Evolutionary conservation across 2,329 filamentous ascomycete genomes (phyloP), one percentile per base, ranked within the genome.

Genomic region (Aquanectria penicillioides): DNA sequence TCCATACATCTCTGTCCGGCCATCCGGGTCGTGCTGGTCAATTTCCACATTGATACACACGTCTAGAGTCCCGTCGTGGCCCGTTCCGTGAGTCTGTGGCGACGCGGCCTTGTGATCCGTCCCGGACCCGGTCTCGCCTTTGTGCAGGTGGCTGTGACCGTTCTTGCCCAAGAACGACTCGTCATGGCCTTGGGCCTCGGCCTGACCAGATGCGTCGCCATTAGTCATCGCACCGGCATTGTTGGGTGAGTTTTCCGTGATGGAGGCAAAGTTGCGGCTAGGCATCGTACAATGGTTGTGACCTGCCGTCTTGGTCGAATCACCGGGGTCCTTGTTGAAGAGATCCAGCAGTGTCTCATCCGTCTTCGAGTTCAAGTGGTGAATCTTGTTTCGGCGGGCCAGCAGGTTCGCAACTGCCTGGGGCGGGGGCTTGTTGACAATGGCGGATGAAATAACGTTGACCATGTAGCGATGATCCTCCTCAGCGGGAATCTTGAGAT

Each of bases 261-360:
- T 89, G 36, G 91, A 89, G 69, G 94, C 94, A 83, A 92, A 99
- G 74, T 99, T 99, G 20, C 95, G 88, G 65, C 93, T 94, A 3
- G 97, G 87, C 76, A 97, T 97, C 10, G 94, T 97, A 61, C 92
- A 91, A 63, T 92, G 85, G 76, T 97, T 97, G 71, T 84, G 89
- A 37, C 80, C 80, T 1, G 88, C 85, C 4, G 90, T 92, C 78
- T 94, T 97, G 84, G 47, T 91, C 71, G 74, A 86, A 73, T 76
- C 84, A 67, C 97, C 93, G 0, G 96, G 93, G 69, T 97, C 94
- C 70, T 91, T 90, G 61, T 93, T 86, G 76, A 99, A 99, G 69
- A 98, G 88, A n/a, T 91, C 89, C 66, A 98, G 89, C 75, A 98
- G 88, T 34, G 95, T 94, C 79, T 99, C 95, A 69, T 97, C 92